phyloP scores from a whole-genome alignment of 306 rosid genomes.

The Sphenostylis stenocarpa region DNA sequence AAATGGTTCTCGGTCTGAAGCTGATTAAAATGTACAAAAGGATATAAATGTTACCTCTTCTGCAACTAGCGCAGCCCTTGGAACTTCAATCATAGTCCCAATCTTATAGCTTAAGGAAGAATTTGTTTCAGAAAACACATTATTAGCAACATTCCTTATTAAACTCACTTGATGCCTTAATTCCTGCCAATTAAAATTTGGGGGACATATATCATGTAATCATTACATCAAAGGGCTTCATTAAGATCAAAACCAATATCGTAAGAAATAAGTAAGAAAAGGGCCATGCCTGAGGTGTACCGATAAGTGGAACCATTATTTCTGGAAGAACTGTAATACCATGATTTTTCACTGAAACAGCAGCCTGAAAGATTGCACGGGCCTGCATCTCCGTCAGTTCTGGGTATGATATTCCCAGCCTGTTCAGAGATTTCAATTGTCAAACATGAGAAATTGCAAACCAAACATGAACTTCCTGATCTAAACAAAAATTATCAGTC shows the following conservation, averaged over 20 bases:
- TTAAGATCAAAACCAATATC: background rate
- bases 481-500: background rate
- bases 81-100: slow-evolving; percentile 98
- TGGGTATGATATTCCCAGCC: slow-evolving; percentile 93
- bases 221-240: slow-evolving; percentile 1
- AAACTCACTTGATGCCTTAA: slow-evolving; percentile 72
- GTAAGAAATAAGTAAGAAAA: slow-evolving; percentile 18
- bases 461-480: no score
- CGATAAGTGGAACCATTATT: slow-evolving; percentile 98
- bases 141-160: slow-evolving; percentile 64
- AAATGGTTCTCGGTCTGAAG: background rate
- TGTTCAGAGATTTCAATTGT: slow-evolving; percentile 36
- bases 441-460: slow-evolving; percentile 7
- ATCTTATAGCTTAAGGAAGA: slow-evolving; percentile 75
- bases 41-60: slow-evolving; percentile 66
- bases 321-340: slow-evolving; percentile 82
- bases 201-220: background rate
- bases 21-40: background rate
- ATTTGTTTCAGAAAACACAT: slow-evolving; percentile 84
- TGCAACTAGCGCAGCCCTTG: slow-evolving; percentile 93
- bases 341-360: slow-evolving; percentile 66
- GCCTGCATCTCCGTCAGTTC: slow-evolving; percentile 97
- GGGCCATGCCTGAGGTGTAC: slow-evolving; percentile 83
- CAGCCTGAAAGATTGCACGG: slow-evolving; percentile 89
- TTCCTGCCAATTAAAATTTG: slow-evolving; percentile 51